These are phyloP conservation scores for Pichia sp. DNA, from an alignment of 1,139 yeast genomes.

Conservation along the genomic window DNA sequence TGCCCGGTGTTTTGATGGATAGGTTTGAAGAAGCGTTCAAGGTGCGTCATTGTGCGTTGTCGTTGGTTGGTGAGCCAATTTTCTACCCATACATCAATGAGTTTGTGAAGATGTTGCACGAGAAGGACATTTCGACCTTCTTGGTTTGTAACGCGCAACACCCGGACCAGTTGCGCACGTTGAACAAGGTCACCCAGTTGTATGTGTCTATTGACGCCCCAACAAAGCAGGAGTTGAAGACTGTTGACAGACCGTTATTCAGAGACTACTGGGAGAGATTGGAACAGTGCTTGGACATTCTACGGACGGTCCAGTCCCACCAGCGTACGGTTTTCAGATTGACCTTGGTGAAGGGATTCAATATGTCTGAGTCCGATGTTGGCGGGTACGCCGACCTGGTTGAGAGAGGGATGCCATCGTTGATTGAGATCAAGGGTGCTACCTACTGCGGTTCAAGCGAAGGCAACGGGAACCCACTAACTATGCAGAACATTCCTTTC, in stretches of 20 bases:
- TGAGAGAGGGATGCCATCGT: constrained; percentile 75
- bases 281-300: constrained; percentile 72
- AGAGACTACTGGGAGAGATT: constrained; percentile 93
- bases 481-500: constrained; percentile 94
- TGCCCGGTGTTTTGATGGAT: constrained; percentile 88
- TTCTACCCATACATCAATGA: constrained; percentile 88
- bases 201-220: constrained; percentile 94
- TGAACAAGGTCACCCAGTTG: constrained; percentile 78
- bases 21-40: constrained; percentile 87
- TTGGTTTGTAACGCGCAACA: constrained; percentile 95
- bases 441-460: constrained; percentile 85
- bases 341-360: constrained; percentile 88
- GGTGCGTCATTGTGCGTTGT: constrained; percentile 86
- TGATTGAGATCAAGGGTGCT: constrained; percentile 91
- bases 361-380: constrained; percentile 60
- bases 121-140: constrained; percentile 73
- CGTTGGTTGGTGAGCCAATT: constrained; percentile 91
- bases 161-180: constrained; percentile 69
- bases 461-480: constrained; percentile 80
- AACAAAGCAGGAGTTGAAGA: constrained; percentile 70
- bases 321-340: constrained; percentile 90
- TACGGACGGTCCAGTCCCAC: constrained; percentile 64
- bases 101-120: constrained; percentile 76
- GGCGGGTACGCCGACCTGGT: constrained; percentile 89
- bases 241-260: constrained; percentile 83